Base-by-base conservation (phyloP, 257 asterid genomes). In the Fraxinus excelsior region DNA sequence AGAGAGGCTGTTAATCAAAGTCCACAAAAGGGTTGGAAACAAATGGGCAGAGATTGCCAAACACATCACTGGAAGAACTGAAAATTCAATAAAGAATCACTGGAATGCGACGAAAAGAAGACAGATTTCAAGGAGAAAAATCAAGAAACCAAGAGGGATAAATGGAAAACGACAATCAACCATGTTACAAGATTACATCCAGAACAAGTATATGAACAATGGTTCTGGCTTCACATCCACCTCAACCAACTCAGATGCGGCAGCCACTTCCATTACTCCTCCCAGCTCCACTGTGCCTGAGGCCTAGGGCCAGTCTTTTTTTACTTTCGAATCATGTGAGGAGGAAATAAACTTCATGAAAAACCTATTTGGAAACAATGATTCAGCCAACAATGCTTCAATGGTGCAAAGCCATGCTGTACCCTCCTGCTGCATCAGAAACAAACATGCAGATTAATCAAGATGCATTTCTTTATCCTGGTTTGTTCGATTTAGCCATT, bases 41-140 rank as follows among this genome's bases (percentile, higher is more conserved):
- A 77, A 70, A 78, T 93, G 98, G 97, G 91, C 96, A 0, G 91
- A 86, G 71, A 91, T 94, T 18, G 95, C 97, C 1, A 91, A 87
- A 44, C 58, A 62, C 9, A 85, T 91, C 68, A 90, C 91, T 0
- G 97, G 91, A n/a, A 84, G 98, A 78, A 88, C 93, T 26, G 96
- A 94, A 82, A 92, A 94, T 35, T 82, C 96, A 7, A 91, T 94
- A 7, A 94, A 94, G 77, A 94, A 94, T 51, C 97, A 92, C 19
- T 94, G 98, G 96, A 89, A 94, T 84, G 88, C 94, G 23, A 88
- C 91, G 9, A 86, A 83, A 37, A 86, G 96, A 66, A 92, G 84
- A 74, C 92, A 84, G 64, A 74, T 75, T 66, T 79, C 97, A 0
- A 86, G 79, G 76, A 85, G 83, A 67, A 87, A 81, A 69, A 78